These are phyloP conservation scores for Castanospermum australe DNA, from an alignment of 306 rosid genomes.

Conservation along the genomic window DNA sequence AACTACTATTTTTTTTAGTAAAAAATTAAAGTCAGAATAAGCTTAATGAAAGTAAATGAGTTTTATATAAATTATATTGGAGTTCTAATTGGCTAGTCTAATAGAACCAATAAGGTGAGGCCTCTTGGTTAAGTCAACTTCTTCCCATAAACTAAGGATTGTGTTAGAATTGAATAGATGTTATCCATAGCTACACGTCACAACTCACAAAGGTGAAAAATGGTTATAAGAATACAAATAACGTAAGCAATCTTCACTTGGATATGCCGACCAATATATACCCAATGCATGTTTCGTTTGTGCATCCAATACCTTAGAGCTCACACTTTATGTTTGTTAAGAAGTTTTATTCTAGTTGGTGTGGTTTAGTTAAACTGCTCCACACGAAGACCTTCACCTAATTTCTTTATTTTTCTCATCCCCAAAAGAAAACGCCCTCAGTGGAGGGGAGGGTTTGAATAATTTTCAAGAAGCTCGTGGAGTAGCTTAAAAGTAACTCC, in stretches of 20 bases:
- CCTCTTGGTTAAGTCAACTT: neutral
- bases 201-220: neutral
- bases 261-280: neutral
- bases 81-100: neutral
- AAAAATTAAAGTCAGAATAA: neutral
- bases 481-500: slow-evolving; percentile 37
- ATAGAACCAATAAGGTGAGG: neutral
- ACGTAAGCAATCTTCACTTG: neutral
- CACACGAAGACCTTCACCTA: slow-evolving; percentile 32
- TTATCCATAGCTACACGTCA: neutral
- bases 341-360: slow-evolving; percentile 26
- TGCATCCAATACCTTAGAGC: slow-evolving; percentile 23
- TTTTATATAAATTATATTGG: neutral
- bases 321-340: slow-evolving; percentile 38
- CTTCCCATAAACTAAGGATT: neutral
- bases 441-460: neutral
- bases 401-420: slow-evolving; percentile 13
- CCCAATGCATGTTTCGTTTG: neutral
- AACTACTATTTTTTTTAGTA: neutral
- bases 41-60: neutral
- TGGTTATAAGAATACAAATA: neutral
- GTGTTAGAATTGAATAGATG: neutral
- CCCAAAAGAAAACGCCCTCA: neutral
- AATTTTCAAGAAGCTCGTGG: neutral
- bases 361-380: slow-evolving; percentile 37